Conservation (phyloP, 2,329 filamentous ascomycete genomes). For the Uncinocarpus reesii region DNA sequence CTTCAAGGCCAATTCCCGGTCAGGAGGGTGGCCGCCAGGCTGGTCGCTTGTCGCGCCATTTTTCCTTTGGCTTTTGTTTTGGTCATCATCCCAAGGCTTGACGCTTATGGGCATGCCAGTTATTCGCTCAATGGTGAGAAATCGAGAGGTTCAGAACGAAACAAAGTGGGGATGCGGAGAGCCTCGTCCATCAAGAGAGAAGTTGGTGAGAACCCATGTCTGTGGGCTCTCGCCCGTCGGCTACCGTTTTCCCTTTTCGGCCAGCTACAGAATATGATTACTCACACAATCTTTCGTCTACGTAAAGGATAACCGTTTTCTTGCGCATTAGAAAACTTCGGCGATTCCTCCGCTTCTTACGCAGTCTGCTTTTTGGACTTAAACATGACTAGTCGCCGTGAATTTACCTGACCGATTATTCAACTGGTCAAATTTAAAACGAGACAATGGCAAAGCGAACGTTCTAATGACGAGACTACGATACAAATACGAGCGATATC, state of each 20-base stretch:
- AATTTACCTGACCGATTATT: background rate
- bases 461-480: background rate
- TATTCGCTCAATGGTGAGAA: constrained; percentile 60
- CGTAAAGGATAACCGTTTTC: constrained; percentile 11
- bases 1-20: constrained; percentile 85
- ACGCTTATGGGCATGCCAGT: constrained; percentile 44
- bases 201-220: constrained; percentile 15
- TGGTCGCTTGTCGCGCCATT: constrained; percentile 33
- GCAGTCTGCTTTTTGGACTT: constrained; percentile 5
- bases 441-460: background rate
- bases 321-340: constrained; percentile 11
- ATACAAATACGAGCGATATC: constrained; percentile 4
- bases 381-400: background rate
- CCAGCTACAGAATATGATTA: constrained; percentile 9
- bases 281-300: constrained; percentile 8
- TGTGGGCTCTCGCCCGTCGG: constrained; percentile 12
- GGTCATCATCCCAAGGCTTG: constrained; percentile 40
- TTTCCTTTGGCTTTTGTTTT: constrained; percentile 28
- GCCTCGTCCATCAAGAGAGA: constrained; percentile 53
- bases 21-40: constrained; percentile 59
- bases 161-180: constrained; percentile 81
- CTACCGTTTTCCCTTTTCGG: constrained; percentile 8
- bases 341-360: constrained; percentile 8
- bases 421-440: background rate
- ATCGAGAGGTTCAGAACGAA: constrained; percentile 75